Evolutionary conservation across 441 rosid species (phyloP).

Genomic region (Iberis amara): DNA sequence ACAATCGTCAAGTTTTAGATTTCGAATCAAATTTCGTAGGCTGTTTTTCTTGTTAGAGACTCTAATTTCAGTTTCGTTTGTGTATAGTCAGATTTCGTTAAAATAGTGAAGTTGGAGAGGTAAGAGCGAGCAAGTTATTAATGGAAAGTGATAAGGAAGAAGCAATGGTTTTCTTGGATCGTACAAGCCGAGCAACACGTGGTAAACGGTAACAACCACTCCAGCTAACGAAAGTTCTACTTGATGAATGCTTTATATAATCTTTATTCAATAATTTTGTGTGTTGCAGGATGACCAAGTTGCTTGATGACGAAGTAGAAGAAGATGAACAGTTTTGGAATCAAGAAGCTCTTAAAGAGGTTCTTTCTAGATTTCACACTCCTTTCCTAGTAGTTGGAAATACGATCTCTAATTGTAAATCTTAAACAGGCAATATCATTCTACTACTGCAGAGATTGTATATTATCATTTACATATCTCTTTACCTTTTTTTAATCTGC

Average conservation of each 20-base stretch:
- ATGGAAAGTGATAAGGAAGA: slow-evolving; percentile 66
- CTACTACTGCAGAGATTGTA: not conserved
- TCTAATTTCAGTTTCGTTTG: not conserved
- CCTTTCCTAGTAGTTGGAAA: not conserved
- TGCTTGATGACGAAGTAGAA: slow-evolving; percentile 81
- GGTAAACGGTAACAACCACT: slow-evolving; percentile 60
- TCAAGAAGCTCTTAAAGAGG: slow-evolving; percentile 95
- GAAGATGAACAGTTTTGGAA: slow-evolving; percentile 92
- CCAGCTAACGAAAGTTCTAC: not conserved
- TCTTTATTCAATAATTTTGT: not conserved
- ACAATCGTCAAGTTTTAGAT: not conserved
- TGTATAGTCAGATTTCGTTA: slow-evolving; percentile 15
- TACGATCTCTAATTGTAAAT: not conserved
- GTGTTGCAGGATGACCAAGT: slow-evolving; percentile 66
- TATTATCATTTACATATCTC: not conserved
- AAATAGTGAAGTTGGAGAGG: slow-evolving; percentile 13
- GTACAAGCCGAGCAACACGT: slow-evolving; percentile 62
- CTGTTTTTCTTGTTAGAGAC: not conserved
- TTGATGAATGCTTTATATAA: not conserved
- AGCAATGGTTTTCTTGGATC: slow-evolving; percentile 56
- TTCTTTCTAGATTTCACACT: slow-evolving; percentile 3
- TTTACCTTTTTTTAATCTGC: slow-evolving; percentile 18
- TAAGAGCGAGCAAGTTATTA: slow-evolving; percentile 12
- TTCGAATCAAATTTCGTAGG: not conserved
- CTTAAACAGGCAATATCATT: not conserved